Evolutionary conservation across 2,329 filamentous ascomycete genomes (phyloP), one percentile per base, ranked within the genome.

Genomic region (Raffaelea arxii): DNA sequence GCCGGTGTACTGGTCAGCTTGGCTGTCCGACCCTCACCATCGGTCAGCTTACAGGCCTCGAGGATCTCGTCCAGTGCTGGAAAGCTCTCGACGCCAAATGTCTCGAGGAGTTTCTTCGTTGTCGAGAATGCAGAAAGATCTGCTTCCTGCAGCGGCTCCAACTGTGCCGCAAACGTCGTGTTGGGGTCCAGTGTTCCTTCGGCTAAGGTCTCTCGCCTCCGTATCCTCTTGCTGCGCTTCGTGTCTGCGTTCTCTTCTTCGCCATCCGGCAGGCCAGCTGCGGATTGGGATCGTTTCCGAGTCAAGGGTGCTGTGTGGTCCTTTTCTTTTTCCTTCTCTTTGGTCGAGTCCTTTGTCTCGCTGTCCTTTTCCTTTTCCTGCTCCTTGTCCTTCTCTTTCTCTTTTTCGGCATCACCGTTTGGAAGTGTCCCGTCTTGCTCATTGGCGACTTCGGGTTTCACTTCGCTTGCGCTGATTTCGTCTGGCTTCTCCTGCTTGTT

Each of bases 151-250:
- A 70, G 74, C 2, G 73, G 71, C 53, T 76, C 71, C 4, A 82
- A 60, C 53, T 80, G 75, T 44, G 69, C 71, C 2, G 75, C 72
- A 44, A 73, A 68, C 23, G 73, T 62, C 1, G 68, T 70, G 43
- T 68, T 72, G 6, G 74, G 67, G 49, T 80, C 77, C 14, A 72
- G 59, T 0, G 64, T 60, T 42, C 79, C 78, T 30, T 76, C 77
- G 10, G 65, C 52, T 61, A 72, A 68, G 4, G 71, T 74, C 38
- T 82, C 79, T 46, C 80, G 70, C 18, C 78, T 73, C 40, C 80
- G 71, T 25, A 79, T 79, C 43, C 81, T 68, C 56, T 84, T 85
- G 60, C 79, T 83, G 47, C 80, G 68, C 56, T 82, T 83, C 45
- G 76, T 74, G 11, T 75, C 69, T 2, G 65, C 66, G 22, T 67